Evolutionary conservation across 2,329 filamentous ascomycete genomes (phyloP).

Genomic region (Annulohypoxylon truncatum): DNA sequence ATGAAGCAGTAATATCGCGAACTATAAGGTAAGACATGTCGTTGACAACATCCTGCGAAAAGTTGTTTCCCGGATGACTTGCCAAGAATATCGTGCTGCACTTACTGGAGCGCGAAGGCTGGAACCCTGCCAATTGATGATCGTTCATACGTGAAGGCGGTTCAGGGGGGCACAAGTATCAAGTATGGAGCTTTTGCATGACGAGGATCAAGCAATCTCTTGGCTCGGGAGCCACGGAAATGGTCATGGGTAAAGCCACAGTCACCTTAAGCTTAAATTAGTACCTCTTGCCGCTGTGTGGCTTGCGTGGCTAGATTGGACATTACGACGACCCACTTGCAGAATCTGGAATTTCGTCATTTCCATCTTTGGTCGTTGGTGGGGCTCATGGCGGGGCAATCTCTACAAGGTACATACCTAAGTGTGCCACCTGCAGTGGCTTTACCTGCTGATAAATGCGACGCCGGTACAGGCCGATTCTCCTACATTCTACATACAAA

Average conservation of each 20-base stretch:
- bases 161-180: constrained; percentile 36
- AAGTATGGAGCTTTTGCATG: constrained; percentile 15
- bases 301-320: background rate
- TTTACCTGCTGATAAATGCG: constrained; percentile 40
- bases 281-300: background rate
- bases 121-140: constrained; percentile 23
- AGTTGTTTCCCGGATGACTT: constrained; percentile 13
- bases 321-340: background rate
- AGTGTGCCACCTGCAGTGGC: background rate
- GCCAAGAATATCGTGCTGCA: constrained; percentile 31
- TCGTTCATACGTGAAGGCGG: constrained; percentile 11
- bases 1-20: constrained; percentile 12
- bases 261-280: constrained; percentile 3
- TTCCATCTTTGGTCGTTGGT: constrained; percentile 4
- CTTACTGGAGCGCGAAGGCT: constrained; percentile 26
- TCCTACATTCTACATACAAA: constrained; percentile 10
- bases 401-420: background rate
- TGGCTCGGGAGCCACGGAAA: constrained; percentile 28
- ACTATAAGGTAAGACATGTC: constrained; percentile 21
- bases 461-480: constrained; percentile 29
- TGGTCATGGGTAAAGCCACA: constrained; percentile 6
- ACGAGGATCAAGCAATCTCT: constrained; percentile 24
- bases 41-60: constrained; percentile 7
- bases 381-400: constrained; percentile 25
- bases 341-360: constrained; percentile 35